Evolutionary conservation across 148 eudicot species (phyloP), one percentile per base, ranked within the genome.

Genomic region (Chenopodium formosanum): DNA sequence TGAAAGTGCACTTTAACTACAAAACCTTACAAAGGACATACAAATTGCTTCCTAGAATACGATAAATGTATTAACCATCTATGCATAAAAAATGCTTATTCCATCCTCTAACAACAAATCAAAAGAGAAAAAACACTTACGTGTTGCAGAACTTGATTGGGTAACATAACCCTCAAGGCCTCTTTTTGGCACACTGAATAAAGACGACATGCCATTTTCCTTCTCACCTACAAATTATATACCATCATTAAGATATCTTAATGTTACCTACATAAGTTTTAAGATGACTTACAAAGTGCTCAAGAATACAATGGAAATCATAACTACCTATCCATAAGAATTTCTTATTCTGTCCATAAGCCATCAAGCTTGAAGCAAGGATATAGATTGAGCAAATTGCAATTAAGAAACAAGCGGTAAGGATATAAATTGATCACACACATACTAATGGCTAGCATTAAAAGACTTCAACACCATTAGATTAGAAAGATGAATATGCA

Each of bases 71-170:
- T 12, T 50, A 40, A 40, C 7, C 44, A 50, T 50, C 14, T 50
- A 2, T 50, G 53, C 12, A 9, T 12, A 50, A 9, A 9, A 3
- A 50, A 50, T 50, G 12, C 53, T 50, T 50, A 50, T 50, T 50
- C 53, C 53, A 50, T 50, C 53, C 53, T 50, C 53, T 32, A 64
- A 73, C 31, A 44, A 20, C 47, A 73, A 37, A 46, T 25, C 52
- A 58, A 13, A 17, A 70, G 23, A 78, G 16, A 46, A 79, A 79
- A 78, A 65, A 84, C 34, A 73, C 93, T 90, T 89, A 92, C 95
- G 97, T 84, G 87, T 88, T 23, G 75, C 90, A n/a, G 90, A 78
- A 82, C 84, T 93, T 68, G 29, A 85, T 81, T 82, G 48, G 13
- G 74, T 52, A 60, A 56, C 17, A 56, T 79, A 73, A 79, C 52